Evolutionary conservation across 208 protist species (phyloP), one percentile per base, ranked within the genome.

Genomic region (Crithidia thermophila): DNA sequence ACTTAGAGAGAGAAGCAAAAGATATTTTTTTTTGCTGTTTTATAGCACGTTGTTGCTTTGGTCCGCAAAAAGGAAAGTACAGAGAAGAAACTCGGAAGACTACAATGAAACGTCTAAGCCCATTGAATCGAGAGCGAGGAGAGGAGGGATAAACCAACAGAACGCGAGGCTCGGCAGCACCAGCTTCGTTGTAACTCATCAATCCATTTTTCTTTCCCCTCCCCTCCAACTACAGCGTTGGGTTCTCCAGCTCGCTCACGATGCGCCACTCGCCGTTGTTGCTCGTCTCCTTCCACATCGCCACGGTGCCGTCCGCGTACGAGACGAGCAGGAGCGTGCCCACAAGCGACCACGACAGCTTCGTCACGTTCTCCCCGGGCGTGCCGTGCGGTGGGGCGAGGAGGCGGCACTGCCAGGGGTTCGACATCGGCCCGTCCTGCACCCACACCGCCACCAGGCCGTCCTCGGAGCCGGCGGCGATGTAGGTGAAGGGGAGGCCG

Each of bases 311-410:
- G 59, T 93, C 84, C 13, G 83, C 87, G 66, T 81, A 87, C 31
- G 86, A 93, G 8, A 93, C 85, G 33, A 93, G 72, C 23, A 96
- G 58, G 55, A 94, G 90, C 2, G 85, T 93, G 8, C 91, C 91
- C 21, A 85, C 75, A 31, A 80, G 61, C 28, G 91, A 96, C 88
- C 91, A 96, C 37, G 88, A 93, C 27, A 96, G 78, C 42, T 81
- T 78, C 56, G 88, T 92, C 31, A 96, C 80, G 47, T 51, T 59
- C 37, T 78, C 83, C 3, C 74, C 45, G 20, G 70, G 46, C 13
- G 65, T 73, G 39, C 56, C 76, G 30, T 67, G 66, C 42, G 58
- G 60, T 11, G 53, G 67, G 27, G 75, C 33, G 4, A 81, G 67
- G 36, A 76, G 37, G 9, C 74, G 70, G 47, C 68, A 68, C 42